Evolutionary conservation across 148 eudicot species (phyloP).

Genomic region (Diospyros kaki): DNA sequence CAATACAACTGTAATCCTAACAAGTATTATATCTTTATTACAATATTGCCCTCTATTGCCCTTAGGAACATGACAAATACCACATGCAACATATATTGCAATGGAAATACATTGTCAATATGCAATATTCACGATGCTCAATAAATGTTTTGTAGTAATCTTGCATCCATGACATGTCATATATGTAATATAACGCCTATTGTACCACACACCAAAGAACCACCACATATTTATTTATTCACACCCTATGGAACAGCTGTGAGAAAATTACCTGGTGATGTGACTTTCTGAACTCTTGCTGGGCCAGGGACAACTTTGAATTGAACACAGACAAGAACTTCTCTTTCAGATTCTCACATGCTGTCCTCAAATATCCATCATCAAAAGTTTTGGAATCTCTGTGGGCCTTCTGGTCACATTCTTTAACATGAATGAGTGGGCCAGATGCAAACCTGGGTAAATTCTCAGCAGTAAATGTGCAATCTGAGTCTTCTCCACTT

Average conservation of each 20-base stretch:
- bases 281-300: constrained; percentile 77
- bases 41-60: too few species aligned
- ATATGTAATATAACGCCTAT: neutral
- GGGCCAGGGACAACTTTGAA: constrained; percentile 59
- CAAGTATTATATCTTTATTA: too few species aligned
- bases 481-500: constrained; percentile 12
- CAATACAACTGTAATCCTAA: too few species aligned
- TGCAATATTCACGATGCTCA: too few species aligned
- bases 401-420: constrained; percentile 16
- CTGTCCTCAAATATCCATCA: constrained; percentile 33
- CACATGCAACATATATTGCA: too few species aligned
- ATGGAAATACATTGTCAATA: too few species aligned
- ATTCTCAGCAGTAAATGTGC: constrained; percentile 20
- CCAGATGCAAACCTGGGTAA: constrained; percentile 13
- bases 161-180: neutral
- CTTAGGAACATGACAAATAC: too few species aligned
- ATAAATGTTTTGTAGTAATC: neutral
- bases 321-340: constrained; percentile 65
- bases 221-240: neutral
- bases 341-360: constrained; percentile 57
- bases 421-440: constrained; percentile 18
- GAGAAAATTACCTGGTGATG: constrained; percentile 65
- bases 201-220: neutral
- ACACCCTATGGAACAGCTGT: constrained; percentile 9
- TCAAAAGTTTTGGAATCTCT: constrained; percentile 14